Percentiles rank a stretch among this genome's conserved stretches.
Conservation (phyloP, 768 basidiomycete genomes). For the Boletus rufocinnamomeus region DNA sequence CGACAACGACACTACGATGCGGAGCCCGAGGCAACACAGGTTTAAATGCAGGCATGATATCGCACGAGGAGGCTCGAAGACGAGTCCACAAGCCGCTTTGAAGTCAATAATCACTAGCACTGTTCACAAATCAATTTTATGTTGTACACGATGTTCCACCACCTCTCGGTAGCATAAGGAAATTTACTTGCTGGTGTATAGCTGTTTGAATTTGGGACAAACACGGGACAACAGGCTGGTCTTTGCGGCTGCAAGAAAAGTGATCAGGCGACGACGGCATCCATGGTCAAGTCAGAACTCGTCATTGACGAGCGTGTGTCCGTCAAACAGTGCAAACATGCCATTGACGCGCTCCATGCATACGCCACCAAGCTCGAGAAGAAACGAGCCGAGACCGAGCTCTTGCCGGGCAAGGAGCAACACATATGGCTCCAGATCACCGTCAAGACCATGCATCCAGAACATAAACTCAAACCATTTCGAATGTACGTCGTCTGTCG, state of each 20-base stretch:
- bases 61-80: too few species aligned
- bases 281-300: constrained; percentile 53
- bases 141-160: too few species aligned
- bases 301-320: constrained; percentile 76
- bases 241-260: background rate
- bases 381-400: constrained; percentile 70
- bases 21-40: too few species aligned
- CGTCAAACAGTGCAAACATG: constrained; percentile 68
- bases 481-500: constrained; percentile 64
- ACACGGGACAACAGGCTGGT: constrained; percentile 16
- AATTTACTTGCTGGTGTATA: too few species aligned
- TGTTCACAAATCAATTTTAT: too few species aligned
- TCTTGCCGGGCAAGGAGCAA: constrained; percentile 78
- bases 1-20: too few species aligned
- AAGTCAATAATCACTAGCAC: too few species aligned
- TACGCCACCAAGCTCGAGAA: constrained; percentile 67
- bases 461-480: constrained; percentile 75
- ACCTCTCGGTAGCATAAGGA: too few species aligned
- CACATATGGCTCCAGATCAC: constrained; percentile 87
- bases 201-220: constrained; percentile 15
- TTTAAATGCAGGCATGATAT: too few species aligned
- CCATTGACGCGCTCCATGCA: constrained; percentile 74
- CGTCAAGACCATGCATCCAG: constrained; percentile 78
- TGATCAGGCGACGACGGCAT: background rate
- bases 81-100: too few species aligned